Base-by-base conservation (phyloP, 2,329 filamentous ascomycete genomes). In the Phialophora tarda region DNA sequence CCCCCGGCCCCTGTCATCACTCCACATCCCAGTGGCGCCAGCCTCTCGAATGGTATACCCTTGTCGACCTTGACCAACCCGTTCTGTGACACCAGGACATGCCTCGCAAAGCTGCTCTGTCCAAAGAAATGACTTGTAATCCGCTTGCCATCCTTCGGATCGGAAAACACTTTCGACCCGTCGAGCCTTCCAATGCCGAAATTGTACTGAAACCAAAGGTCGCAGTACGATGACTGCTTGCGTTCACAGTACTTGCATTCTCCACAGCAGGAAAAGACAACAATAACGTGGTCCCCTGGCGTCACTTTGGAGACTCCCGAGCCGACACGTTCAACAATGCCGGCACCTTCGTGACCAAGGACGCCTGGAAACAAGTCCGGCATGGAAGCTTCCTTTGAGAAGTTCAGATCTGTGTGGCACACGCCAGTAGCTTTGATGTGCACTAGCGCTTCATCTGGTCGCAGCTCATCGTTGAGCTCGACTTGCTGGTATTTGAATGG, bases 351-450 rank as follows among this genome's bases (percentile, higher is more conserved):
- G 68, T 82, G 85, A 28, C 85, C 86, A 2, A 81, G 73, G 0
- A 84, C 84, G 34, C 78, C 88, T 74, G 92, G 92, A 84, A 96
- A 96, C 41, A 71, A 59, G 38, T 73, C 71, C 2, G 71, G 70
- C 67, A 70, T 68, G 17, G 66, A 54, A 47, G 64, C 59, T 41
- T 73, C 70, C 34, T 66, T 63, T 17, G 69, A 23, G 62, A 73
- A 73, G 77, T 89, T 87, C 2, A 89, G 83, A 78, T 96, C 92
- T 26, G 92, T 95, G 83, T 96, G 92, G 85, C 92, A 96, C 72
- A 96, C 91, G 76, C 92, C 92, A 21, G 89, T 91, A 84, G 87
- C 96, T 80, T 92, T 92, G 84, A 96, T 86, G 81, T 95, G 93
- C 80, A 97, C 83, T 70, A 96, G 89, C 71, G 97, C 91, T 82